Base-by-base conservation (phyloP, 78 protist genomes). In the Dictyostelium purpureum region DNA sequence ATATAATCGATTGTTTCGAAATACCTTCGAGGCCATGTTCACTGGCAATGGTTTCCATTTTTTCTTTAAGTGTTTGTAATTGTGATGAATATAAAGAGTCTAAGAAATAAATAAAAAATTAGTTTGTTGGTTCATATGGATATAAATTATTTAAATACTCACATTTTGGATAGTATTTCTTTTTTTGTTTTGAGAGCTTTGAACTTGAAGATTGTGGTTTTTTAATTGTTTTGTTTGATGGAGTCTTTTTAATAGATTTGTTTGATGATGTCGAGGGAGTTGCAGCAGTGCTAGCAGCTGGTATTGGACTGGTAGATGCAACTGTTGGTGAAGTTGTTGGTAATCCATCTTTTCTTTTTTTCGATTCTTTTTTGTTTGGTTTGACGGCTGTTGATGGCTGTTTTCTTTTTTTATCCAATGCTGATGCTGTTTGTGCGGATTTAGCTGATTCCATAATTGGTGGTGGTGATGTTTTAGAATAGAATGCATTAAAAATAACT, bases 101-200 rank as follows among this genome's bases (percentile, higher is more conserved):
- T 85, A 74, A 10, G n/a, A 12, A 73, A 14, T n/a, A 12, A 16
- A 18, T 7, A 74, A 10, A 33, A 19, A 73, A 24, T 19, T 28
- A 51, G 52, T 21, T 6, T 5, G 38, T 28, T 5, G 2, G 14
- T 74, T 5, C 14, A 75, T 12, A 31, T 19, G 10, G 9, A 31
- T 10, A 19, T 31, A 63, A 16, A 31, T 1, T 33, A 6, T 31
- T 28, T 33, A 66, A 18, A n/a, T 37, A 40, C 31, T 57, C 73
- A 85, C 92, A 85, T 59, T 85, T 85, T 85, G 92, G 92, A 63
- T 45, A 77, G 4, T 38, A 33, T 40, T 75, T 82, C 63, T 67
- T 51, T 56, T 82, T 75, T 31, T 52, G 42, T 54, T 38, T 40
- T 70, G 24, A 12, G 5, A 42, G 6, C 70, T 7, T 18, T 10